A percentile compares a stretch with the other conserved stretches of the same genome.
Conservation (phyloP, 257 asterid genomes). For the Rehmannia glutinosa region DNA sequence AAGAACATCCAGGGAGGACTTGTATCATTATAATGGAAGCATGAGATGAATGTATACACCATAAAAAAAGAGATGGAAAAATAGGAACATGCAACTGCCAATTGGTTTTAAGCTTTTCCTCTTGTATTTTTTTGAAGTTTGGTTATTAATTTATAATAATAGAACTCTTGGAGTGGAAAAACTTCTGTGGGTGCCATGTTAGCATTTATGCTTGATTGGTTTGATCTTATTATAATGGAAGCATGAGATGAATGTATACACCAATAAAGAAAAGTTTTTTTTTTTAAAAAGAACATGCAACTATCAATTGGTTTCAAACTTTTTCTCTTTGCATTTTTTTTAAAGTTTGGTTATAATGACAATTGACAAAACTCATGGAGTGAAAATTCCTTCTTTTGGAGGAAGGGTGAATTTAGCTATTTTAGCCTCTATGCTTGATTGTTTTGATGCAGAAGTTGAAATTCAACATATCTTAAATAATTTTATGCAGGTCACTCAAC, state of each 20-base stretch:
- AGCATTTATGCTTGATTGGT: background rate
- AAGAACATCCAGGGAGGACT: no score
- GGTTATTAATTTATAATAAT: background rate
- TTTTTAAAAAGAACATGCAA: no score
- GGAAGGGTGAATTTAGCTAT: background rate
- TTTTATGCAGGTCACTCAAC: slow-evolving; percentile 90
- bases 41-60: background rate
- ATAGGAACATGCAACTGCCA: background rate
- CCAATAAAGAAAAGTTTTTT: background rate
- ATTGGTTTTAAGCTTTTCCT: background rate
- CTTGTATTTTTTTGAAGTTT: background rate
- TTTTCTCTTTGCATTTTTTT: background rate
- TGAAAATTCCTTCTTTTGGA: background rate
- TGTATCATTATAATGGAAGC: background rate
- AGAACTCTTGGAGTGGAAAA: slow-evolving; percentile 2
- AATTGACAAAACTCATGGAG: background rate
- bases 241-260: background rate
- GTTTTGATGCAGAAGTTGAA: slow-evolving; percentile 1
- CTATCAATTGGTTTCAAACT: background rate
- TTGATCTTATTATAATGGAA: background rate
- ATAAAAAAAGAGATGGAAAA: background rate
- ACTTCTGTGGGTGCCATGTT: background rate
- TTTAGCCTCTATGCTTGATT: background rate
- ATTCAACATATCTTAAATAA: slow-evolving; percentile 10
- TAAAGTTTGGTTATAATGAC: background rate